Conservation (phyloP, 441 rosid genomes). For the Erysimum cheiri region DNA sequence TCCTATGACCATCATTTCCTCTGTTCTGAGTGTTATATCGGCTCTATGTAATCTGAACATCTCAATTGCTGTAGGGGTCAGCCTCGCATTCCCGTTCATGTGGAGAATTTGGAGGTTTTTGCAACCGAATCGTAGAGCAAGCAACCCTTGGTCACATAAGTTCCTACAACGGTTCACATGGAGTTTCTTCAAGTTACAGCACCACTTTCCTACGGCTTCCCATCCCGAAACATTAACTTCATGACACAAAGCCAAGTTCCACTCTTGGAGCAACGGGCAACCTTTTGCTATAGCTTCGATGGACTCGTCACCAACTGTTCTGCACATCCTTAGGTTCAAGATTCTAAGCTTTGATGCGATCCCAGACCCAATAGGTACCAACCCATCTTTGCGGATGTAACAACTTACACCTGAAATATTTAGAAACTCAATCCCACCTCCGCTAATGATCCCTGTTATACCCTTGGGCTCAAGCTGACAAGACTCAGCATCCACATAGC, state of each 20-base stretch:
- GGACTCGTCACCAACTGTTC: constrained; percentile 61
- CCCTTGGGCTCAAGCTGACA: constrained; percentile 68
- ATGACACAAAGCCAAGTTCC: constrained; percentile 75
- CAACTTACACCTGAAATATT: constrained; percentile 50
- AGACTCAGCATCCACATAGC: constrained; percentile 64
- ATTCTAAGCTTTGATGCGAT: constrained; percentile 59
- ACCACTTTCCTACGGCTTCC: constrained; percentile 63
- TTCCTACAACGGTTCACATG: constrained; percentile 81
- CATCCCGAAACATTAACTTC: constrained; percentile 63
- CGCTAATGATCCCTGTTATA: constrained; percentile 63
- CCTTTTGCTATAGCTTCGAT: constrained; percentile 70
- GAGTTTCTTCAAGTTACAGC: constrained; percentile 63
- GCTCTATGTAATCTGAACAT: constrained; percentile 67
- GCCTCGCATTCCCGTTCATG: constrained; percentile 43
- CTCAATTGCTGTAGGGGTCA: constrained; percentile 54
- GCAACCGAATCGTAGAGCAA: constrained; percentile 66
- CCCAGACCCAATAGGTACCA: constrained; percentile 68
- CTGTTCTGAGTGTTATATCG: constrained; percentile 52
- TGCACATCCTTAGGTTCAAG: constrained; percentile 77
- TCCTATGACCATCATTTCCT: constrained; percentile 61
- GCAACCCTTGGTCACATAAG: constrained; percentile 63
- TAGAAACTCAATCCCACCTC: constrained; percentile 78
- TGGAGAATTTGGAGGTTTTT: constrained; percentile 57
- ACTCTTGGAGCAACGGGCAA: constrained; percentile 71
- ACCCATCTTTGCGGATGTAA: constrained; percentile 42